Evolutionary conservation across 1,139 yeast genomes (phyloP).

Genomic region (Yamadazyma buinensis): DNA sequence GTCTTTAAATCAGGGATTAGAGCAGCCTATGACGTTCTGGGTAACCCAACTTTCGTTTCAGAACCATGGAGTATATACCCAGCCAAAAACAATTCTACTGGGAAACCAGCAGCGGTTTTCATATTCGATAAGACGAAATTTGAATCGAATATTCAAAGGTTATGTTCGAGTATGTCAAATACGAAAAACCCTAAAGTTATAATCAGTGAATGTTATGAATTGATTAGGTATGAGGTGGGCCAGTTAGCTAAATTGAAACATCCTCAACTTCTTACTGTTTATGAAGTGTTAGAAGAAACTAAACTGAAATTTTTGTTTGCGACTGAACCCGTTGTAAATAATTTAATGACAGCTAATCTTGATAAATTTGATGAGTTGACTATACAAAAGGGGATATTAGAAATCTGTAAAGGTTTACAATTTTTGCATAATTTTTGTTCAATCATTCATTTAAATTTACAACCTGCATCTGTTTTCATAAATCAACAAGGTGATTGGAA

Average conservation of each 20-base stretch:
- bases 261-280: constrained; percentile 76
- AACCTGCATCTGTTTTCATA: constrained; percentile 73
- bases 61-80: constrained; percentile 89
- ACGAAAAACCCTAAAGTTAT: constrained; percentile 36
- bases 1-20: constrained; percentile 64
- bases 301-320: constrained; percentile 75
- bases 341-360: constrained; percentile 45
- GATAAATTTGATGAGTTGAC: constrained; percentile 58
- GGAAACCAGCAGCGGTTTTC: constrained; percentile 71
- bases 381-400: constrained; percentile 82
- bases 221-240: constrained; percentile 49
- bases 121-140: constrained; percentile 81
- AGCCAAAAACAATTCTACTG: constrained; percentile 64
- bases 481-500: constrained; percentile 95
- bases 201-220: constrained; percentile 38
- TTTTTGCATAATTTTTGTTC: constrained; percentile 78
- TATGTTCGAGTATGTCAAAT: constrained; percentile 44
- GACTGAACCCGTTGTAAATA: constrained; percentile 71
- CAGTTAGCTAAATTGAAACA: constrained; percentile 80
- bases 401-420: constrained; percentile 71
- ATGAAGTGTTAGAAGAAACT: constrained; percentile 88
- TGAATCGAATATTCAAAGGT: constrained; percentile 51
- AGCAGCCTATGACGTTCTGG: constrained; percentile 68
- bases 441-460: constrained; percentile 72
- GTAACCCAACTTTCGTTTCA: constrained; percentile 67